A percentile compares a stretch with the other conserved stretches of the same genome.
phyloP scores from a whole-genome alignment of 495 filamentous ascomycete genomes.

The Xylaria scruposa region DNA sequence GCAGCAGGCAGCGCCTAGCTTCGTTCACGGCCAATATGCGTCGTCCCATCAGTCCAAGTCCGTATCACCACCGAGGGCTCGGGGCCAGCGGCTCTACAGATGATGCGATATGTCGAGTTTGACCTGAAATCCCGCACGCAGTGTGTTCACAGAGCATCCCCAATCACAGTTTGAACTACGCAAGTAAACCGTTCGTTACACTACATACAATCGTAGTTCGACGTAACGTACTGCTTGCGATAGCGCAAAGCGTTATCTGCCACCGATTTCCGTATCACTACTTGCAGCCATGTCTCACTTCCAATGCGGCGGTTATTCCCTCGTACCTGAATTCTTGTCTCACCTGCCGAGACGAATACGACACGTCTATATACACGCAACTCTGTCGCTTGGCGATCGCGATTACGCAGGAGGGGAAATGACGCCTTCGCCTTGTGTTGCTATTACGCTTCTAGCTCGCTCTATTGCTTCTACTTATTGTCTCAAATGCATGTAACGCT shows the following conservation, averaged over 20 bases:
- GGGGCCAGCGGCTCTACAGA: background rate
- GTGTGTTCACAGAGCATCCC: background rate
- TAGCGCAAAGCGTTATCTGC: background rate
- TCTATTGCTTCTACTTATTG: background rate
- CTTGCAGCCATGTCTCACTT: conserved; percentile 7
- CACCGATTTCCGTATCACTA: background rate
- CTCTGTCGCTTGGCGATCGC: background rate
- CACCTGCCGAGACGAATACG: background rate
- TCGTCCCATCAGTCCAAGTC: background rate
- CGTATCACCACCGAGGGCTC: background rate
- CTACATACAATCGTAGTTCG: background rate
- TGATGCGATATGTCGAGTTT: background rate
- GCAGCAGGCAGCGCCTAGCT: background rate
- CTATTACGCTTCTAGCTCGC: background rate
- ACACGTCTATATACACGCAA: conserved; percentile 8
- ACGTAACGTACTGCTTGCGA: background rate
- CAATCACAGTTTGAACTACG: background rate
- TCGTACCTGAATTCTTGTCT: background rate
- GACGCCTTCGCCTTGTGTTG: conserved; percentile 1
- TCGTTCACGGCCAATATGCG: background rate
- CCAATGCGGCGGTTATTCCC: background rate
- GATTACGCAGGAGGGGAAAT: background rate
- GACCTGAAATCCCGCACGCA: background rate
- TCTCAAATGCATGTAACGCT: background rate
- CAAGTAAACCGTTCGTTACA: conserved; percentile 3